Percentiles rank a stretch among this genome's conserved stretches.
Conservation (phyloP, 2,329 filamentous ascomycete genomes). For the Trichoderma endophyticum region DNA sequence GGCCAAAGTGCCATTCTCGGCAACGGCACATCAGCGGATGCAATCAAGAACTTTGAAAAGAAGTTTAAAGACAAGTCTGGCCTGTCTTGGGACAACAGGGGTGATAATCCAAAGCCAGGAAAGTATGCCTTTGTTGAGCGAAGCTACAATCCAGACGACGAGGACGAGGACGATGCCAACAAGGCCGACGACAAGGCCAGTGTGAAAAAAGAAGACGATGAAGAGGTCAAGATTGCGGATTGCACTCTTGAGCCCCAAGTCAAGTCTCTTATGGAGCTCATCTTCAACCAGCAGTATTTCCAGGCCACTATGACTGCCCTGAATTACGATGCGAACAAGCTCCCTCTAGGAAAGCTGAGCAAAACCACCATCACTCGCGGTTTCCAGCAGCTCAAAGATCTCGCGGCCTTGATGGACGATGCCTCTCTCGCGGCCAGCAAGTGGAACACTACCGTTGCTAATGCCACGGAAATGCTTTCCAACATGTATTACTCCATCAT, state of each 20-base stretch:
- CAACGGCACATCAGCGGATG: slow-evolving; percentile 39
- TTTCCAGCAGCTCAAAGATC: slow-evolving; percentile 72
- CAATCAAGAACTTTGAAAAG: slow-evolving; percentile 52
- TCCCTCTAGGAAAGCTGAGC: slow-evolving; percentile 81
- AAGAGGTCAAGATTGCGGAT: slow-evolving; percentile 38
- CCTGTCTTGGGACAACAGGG: slow-evolving; percentile 51
- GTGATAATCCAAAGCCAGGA: slow-evolving; percentile 55
- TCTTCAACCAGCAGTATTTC: slow-evolving; percentile 78
- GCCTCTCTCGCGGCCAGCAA: slow-evolving; percentile 42
- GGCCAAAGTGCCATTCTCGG: slow-evolving; percentile 49
- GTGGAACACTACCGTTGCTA: slow-evolving; percentile 37
- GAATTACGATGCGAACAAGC: slow-evolving; percentile 71
- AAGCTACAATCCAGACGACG: slow-evolving; percentile 68
- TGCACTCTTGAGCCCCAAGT: slow-evolving; percentile 59
- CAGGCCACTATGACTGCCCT: slow-evolving; percentile 61
- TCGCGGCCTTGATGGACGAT: slow-evolving; percentile 64
- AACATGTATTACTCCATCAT: slow-evolving; percentile 80
- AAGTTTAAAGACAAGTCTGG: slow-evolving; percentile 64
- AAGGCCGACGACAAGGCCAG: slow-evolving; percentile 25
- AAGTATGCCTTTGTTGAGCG: slow-evolving; percentile 81
- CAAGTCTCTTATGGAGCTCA: slow-evolving; percentile 71
- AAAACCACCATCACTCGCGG: slow-evolving; percentile 72
- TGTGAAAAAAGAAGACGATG: slow-evolving; percentile 38
- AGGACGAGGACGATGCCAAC: slow-evolving; percentile 40
- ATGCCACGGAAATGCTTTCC: slow-evolving; percentile 61